These are phyloP conservation scores for Macadamia tetraphylla DNA, from an alignment of 164 flowering plant genomes.

Conservation along the genomic window DNA sequence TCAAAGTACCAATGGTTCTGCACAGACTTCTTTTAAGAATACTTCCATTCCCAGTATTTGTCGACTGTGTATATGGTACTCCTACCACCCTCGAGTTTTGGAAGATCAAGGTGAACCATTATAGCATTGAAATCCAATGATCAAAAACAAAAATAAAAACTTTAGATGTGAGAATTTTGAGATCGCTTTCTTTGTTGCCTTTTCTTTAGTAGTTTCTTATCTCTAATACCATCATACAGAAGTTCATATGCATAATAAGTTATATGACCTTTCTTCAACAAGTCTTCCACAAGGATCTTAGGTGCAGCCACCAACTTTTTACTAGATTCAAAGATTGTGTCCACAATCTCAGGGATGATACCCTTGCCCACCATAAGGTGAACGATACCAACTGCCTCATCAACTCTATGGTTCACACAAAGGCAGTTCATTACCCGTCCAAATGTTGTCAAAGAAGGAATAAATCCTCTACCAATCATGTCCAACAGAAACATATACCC, in stretches of 20 bases:
- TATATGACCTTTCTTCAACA: constrained; percentile 67
- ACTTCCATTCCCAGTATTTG: not conserved
- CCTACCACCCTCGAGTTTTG: not conserved
- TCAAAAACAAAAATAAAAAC: not conserved
- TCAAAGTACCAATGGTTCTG: not conserved
- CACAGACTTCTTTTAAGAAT: not conserved
- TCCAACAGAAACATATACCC: constrained; percentile 51
- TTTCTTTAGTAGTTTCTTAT: constrained; percentile 48
- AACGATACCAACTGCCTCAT: constrained; percentile 66
- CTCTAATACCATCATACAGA: constrained; percentile 72
- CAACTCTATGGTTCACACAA: constrained; percentile 50
- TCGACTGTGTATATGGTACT: not conserved
- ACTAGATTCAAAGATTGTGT: constrained; percentile 65
- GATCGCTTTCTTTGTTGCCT: constrained; percentile 19
- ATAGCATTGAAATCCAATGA: not conserved
- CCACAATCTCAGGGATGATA: constrained; percentile 71
- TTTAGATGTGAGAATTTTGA: not conserved
- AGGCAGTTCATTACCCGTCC: constrained; percentile 79
- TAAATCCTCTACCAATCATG: constrained; percentile 44
- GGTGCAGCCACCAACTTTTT: constrained; percentile 84
- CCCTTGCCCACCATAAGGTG: constrained; percentile 66
- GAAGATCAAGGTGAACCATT: not conserved
- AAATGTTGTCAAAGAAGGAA: constrained; percentile 64
- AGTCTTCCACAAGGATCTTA: constrained; percentile 75
- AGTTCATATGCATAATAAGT: constrained; percentile 71